Conservation (phyloP, 1,139 yeast genomes). For the Taphrina confusa region DNA sequence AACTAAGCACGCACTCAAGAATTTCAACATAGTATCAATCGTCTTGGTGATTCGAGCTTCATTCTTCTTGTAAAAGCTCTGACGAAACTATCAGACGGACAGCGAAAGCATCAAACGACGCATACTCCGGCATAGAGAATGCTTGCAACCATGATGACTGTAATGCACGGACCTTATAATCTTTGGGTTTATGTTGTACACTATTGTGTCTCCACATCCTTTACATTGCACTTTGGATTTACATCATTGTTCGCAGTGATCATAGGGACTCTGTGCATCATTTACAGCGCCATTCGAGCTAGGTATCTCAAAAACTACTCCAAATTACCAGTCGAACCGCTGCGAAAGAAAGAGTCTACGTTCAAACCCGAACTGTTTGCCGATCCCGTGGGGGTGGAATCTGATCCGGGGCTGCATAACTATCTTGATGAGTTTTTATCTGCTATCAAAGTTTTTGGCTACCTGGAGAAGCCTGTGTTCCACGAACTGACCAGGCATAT, state of each 20-base stretch:
- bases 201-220: conserved; percentile 14
- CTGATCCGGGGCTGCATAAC: conserved; percentile 53
- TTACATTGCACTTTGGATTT: conserved; percentile 35
- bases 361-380: conserved; percentile 50
- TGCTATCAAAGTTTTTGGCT: conserved; percentile 92
- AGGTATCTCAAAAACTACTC: conserved; percentile 57
- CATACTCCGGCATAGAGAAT: no score
- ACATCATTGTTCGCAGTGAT: conserved; percentile 21
- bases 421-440: conserved; percentile 85
- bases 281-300: conserved; percentile 53
- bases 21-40: no score
- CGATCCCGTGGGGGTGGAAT: conserved; percentile 47
- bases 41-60: no score
- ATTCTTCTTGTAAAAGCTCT: no score
- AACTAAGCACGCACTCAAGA: no score
- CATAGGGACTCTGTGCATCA: conserved; percentile 5
- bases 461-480: conserved; percentile 83
- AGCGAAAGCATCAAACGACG: no score
- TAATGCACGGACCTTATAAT: conserved; percentile 1
- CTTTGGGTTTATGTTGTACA: conserved; percentile 5
- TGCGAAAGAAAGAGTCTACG: conserved; percentile 49
- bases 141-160: background rate
- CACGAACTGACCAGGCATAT: conserved; percentile 89
- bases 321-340: conserved; percentile 54
- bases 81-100: no score